Conservation (phyloP, 768 basidiomycete genomes). For the Boletus reticulatus region DNA sequence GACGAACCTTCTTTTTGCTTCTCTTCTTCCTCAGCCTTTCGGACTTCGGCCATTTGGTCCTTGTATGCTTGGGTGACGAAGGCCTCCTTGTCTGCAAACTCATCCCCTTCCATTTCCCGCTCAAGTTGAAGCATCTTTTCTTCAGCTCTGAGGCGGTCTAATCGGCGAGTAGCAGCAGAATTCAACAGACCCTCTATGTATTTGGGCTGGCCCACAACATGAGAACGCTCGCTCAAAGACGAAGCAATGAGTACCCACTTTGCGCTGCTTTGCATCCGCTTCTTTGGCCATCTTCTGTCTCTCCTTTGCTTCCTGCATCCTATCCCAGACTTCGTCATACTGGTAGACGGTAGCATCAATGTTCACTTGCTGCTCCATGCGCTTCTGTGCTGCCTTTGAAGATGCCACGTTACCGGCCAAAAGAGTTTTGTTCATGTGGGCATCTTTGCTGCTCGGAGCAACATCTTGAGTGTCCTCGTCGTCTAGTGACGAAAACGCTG, state of each 20-base stretch:
- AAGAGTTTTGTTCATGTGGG: slow-evolving; percentile 50
- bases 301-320: slow-evolving; percentile 85
- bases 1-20: slow-evolving; percentile 77
- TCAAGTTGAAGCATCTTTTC: slow-evolving; percentile 97
- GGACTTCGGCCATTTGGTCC: slow-evolving; percentile 91
- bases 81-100: slow-evolving; percentile 92
- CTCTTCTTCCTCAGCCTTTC: slow-evolving; percentile 92
- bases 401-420: slow-evolving; percentile 57
- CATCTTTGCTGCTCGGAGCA: slow-evolving; percentile 39
- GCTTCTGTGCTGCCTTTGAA: slow-evolving; percentile 65
- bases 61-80: slow-evolving; percentile 98
- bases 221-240: slow-evolving; percentile 2
- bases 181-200: slow-evolving; percentile 81
- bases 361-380: slow-evolving; percentile 74
- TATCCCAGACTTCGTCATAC: slow-evolving; percentile 96
- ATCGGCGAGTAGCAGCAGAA: slow-evolving; percentile 80
- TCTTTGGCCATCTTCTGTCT: slow-evolving; percentile 76
- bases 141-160: slow-evolving; percentile 91
- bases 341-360: slow-evolving; percentile 85
- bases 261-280: slow-evolving; percentile 69
- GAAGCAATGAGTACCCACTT: slow-evolving; percentile 47
- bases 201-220: slow-evolving; percentile 64
- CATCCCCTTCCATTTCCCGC: slow-evolving; percentile 88
- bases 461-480: slow-evolving; percentile 60
- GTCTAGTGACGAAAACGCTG: slow-evolving; percentile 60